Evolutionary conservation across 805 yeast species (phyloP), one percentile per base, ranked within the genome.

Genomic region (Saccharomycopsis fibuligera): DNA sequence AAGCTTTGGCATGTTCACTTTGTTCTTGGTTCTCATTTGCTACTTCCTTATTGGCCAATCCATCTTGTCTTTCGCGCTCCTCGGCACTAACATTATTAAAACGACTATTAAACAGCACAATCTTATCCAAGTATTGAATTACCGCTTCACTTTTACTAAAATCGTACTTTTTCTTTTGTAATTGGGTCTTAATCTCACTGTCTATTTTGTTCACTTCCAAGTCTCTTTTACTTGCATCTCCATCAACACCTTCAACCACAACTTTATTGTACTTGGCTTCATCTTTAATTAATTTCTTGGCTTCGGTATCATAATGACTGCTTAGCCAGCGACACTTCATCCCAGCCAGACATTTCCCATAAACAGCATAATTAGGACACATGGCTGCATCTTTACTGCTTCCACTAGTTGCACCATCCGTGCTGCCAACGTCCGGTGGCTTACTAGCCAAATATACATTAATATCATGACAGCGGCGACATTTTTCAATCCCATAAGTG

Each of bases 281-380:
- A 59, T 78, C 80, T 47, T 63, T 71, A 31, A 72, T 52, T 19
- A 82, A 63, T 51, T 63, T 67, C 47, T 66, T 68, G 16, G 72
- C 65, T 49, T 70, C 82, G 29, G 60, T 60, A 56, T 74, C 62
- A 59, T 68, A 75, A 67, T 93, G 98, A 14, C 86, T 76, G 2
- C 75, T 68, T 49, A 93, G 73, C 87, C 96, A 93, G 58, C 96
- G 78, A 68, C 99, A 93, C 63, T 87, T 91, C 58, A 86, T 67
- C 0, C 99, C 99, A 53, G 84, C 76, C 3, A 96, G 96, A 70
- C 99, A 93, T 60, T 78, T 81, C 0, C 99, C 99, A 31, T 87
- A 69, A 1, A 85, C 83, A 30, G 69, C 69, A 61, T 68, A 89
- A 3, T 87, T 96, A 0, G 99, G 98, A 66, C 99, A 93, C 1